phyloP scores from a whole-genome alignment of 805 yeast species.

The Saccharomycopsis fermentans region DNA sequence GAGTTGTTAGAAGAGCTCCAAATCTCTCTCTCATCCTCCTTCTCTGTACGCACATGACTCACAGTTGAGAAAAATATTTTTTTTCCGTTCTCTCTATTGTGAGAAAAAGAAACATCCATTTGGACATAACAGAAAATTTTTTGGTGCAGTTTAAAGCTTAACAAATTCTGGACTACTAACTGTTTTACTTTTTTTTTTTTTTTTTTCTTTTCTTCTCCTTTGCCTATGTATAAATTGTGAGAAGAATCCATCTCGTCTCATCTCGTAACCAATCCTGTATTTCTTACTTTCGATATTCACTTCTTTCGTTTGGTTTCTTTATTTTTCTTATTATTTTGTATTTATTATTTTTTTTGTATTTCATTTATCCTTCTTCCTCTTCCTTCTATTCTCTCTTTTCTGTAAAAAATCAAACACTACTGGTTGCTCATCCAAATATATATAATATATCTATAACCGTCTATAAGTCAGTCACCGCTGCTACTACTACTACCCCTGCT shows the following conservation, averaged over 20 bases:
- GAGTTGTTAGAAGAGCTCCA: background rate
- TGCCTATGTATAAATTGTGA: background rate
- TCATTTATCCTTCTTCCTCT: slow-evolving; percentile 15
- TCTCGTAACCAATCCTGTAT: background rate
- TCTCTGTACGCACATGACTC: background rate
- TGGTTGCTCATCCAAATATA: slow-evolving; percentile 13
- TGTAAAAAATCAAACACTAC: slow-evolving; percentile 29
- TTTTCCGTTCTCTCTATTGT: background rate
- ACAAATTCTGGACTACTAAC: background rate
- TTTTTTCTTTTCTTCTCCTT: background rate
- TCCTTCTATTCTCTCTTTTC: slow-evolving; percentile 32
- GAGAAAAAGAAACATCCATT: background rate
- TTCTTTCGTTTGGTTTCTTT: slow-evolving; percentile 6
- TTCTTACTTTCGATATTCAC: too few species aligned
- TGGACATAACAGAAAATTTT: background rate
- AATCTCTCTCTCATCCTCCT: background rate
- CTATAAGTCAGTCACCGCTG: slow-evolving; percentile 19
- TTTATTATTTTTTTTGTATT: slow-evolving; percentile 20
- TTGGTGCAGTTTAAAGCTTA: background rate
- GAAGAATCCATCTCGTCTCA: slow-evolving; percentile 1
- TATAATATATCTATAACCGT: background rate
- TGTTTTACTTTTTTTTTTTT: background rate
- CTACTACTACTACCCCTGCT: slow-evolving; percentile 9
- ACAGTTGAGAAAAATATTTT: background rate
- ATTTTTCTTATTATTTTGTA: slow-evolving; percentile 17